phyloP scores from a whole-genome alignment of 805 yeast genomes.

The Vanderwaltozyma polyspora region DNA sequence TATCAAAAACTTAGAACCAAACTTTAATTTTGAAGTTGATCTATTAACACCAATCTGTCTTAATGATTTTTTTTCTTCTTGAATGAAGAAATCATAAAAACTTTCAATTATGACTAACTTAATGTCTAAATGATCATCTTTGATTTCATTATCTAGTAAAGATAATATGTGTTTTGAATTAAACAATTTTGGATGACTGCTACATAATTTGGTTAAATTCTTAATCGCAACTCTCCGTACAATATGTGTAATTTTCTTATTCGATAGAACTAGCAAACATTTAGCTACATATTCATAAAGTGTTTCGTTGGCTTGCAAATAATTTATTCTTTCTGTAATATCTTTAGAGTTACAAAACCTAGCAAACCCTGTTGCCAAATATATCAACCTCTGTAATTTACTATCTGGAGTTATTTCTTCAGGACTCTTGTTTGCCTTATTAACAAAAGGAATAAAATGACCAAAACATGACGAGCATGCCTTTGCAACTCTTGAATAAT shows the following conservation, averaged over 20 bases:
- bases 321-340: conserved; percentile 28
- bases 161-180: conserved; percentile 42
- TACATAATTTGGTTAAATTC: conserved; percentile 48
- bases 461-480: conserved; percentile 55
- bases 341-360: conserved; percentile 46
- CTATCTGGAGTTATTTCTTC: conserved; percentile 25
- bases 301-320: conserved; percentile 36
- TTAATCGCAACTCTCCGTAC: conserved; percentile 43
- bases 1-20: conserved; percentile 29
- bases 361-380: conserved; percentile 61
- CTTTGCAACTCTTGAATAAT: conserved; percentile 39
- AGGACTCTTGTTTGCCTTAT: conserved; percentile 19
- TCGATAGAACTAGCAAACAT: conserved; percentile 45
- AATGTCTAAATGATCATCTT: conserved; percentile 28
- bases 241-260: conserved; percentile 21
- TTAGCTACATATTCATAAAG: conserved; percentile 48
- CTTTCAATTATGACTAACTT: conserved; percentile 46
- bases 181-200: conserved; percentile 55
- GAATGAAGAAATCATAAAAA: conserved; percentile 42
- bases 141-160: conserved; percentile 42
- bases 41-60: conserved; percentile 31
- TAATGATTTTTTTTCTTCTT: conserved; percentile 41
- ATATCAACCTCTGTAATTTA: conserved; percentile 44
- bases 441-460: conserved; percentile 37
- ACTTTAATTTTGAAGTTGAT: conserved; percentile 26